These are phyloP conservation scores for Crataegus laevigata DNA, from an alignment of 306 rosid species.

Conservation along the genomic window DNA sequence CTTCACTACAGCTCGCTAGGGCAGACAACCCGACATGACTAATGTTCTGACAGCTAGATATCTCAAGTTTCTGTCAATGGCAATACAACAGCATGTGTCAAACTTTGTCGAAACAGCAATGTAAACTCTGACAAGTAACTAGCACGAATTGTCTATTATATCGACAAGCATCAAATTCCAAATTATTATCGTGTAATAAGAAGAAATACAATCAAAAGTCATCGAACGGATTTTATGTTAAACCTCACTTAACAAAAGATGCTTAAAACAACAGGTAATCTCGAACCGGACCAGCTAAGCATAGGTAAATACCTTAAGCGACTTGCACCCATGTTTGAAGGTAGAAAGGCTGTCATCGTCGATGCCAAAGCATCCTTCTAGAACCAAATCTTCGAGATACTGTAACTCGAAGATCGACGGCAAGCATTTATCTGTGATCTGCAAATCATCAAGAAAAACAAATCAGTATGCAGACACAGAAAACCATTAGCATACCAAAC, in stretches of 20 bases:
- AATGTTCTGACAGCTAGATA: conserved; percentile 75
- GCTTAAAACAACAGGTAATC: neutral
- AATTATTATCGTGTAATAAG: neutral
- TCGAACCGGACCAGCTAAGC: conserved; percentile 14
- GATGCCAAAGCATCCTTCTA: conserved; percentile 86
- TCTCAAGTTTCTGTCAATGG: conserved; percentile 67
- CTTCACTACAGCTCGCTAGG: conserved; percentile 37
- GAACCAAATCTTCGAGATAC: conserved; percentile 72
- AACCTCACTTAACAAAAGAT: neutral
- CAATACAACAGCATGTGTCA: conserved; percentile 14
- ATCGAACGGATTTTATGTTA: neutral
- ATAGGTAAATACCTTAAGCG: conserved; percentile 60
- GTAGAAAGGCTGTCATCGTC: conserved; percentile 56
- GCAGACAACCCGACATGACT: conserved; percentile 59
- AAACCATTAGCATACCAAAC: neutral
- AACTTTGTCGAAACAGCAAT: neutral
- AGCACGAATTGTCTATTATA: neutral
- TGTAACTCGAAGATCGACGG: conserved; percentile 65
- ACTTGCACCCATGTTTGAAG: conserved; percentile 60
- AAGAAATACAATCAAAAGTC: neutral
- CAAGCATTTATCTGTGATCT: conserved; percentile 84
- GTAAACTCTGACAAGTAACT: neutral
- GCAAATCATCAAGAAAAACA: conserved; percentile 15
- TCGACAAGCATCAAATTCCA: neutral
- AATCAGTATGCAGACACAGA: neutral